Percentiles rank a stretch among this genome's conserved stretches.
Conservation (phyloP, 305 asterid species). For the Fraxinus platypoda region DNA sequence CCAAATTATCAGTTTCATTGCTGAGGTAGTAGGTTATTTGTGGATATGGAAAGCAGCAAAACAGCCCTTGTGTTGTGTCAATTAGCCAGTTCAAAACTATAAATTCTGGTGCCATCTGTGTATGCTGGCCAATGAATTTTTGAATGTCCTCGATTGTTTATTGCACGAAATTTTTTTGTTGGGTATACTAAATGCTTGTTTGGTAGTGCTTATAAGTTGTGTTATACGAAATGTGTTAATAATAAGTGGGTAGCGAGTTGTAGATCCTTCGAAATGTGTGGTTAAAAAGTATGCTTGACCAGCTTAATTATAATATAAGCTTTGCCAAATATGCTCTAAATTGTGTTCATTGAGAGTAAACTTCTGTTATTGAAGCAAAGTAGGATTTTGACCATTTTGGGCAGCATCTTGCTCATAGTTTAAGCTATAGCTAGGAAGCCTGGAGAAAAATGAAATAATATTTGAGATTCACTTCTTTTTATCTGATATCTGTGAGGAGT, state of each 20-base stretch:
- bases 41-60: background rate
- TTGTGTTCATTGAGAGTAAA: background rate
- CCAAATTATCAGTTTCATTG: constrained; percentile 1
- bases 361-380: background rate
- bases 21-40: background rate
- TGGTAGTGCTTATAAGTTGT: background rate
- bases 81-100: background rate
- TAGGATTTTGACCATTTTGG: background rate
- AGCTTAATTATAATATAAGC: background rate
- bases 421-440: background rate
- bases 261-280: background rate
- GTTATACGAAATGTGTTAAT: background rate
- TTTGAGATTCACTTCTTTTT: background rate
- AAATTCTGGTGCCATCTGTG: background rate
- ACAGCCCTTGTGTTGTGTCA: constrained; percentile 1
- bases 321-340: background rate
- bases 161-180: background rate
- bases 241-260: background rate
- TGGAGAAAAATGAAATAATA: background rate
- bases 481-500: background rate
- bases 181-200: background rate
- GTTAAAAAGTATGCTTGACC: background rate
- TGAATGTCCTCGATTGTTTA: background rate
- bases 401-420: background rate
- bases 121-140: background rate